Evolutionary conservation across 2,329 filamentous ascomycete genomes (phyloP), one percentile per base, ranked within the genome.

Genomic region (Malbranchea zuffiana): DNA sequence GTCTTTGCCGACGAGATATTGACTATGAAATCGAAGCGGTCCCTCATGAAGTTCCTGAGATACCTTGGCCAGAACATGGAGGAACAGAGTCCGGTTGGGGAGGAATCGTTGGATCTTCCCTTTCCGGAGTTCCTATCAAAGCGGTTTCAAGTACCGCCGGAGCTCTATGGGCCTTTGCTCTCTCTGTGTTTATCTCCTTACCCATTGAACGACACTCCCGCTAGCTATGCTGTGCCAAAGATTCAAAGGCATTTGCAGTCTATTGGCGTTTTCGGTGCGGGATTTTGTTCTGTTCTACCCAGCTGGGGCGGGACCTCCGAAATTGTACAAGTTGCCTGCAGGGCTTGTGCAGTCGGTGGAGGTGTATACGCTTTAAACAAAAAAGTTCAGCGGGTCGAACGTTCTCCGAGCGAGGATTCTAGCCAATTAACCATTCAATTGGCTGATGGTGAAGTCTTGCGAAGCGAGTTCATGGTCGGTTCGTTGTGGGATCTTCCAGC

Each of bases 231-330:
- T 0, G 61, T 96, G 16, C 71, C 74, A 2, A 71, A 75, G 17
- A 82, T 96, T 39, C 72, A 80, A 47, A 75, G 79, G 29, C 87
- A 98, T 59, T 65, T 96, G 34, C 73, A 74, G 10, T 95, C 88
- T 0, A 87, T 92, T 60, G 87, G 88, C 5, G 65, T 83, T 3
- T 88, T 95, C 49, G 88, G 88, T 0, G 74, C 82, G 32, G 86
- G 88, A 6, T 96, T 96, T 55, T 83, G 83, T 35, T 83, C 85
- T 31, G 76, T 98, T 8, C 75, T 93, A 47, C 80, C 87, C 15
- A 95, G 94, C 67, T 98, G 86, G 80, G 88, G 88, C 31, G 86
- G 88, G 18, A 69, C 82, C 31, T 81, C 85, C 20, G 88, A 98
- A 60, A 76, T 96, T 42, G 77, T 82, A 19, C 88, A 98, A 65